A percentile compares a stretch with the other conserved stretches of the same genome.
Evolutionary conservation across 2,329 filamentous ascomycete species (phyloP).

Genomic region (Aspergillus sergii): DNA sequence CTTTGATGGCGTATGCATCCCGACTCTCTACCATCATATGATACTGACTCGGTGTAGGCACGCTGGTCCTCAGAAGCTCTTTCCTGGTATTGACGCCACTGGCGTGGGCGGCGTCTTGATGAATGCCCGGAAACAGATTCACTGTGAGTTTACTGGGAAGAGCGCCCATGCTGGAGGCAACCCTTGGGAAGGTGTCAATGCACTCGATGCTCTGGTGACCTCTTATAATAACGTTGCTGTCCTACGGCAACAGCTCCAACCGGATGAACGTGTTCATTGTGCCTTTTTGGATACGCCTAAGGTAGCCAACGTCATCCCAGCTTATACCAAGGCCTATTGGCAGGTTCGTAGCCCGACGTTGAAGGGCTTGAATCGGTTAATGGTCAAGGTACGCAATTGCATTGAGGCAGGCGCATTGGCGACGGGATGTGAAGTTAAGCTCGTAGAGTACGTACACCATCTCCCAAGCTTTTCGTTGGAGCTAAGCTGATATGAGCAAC

Average conservation of each 20-base stretch:
- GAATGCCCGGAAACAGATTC: slow-evolving; percentile 39
- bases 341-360: slow-evolving; percentile 50
- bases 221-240: slow-evolving; percentile 51
- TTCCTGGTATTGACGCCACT: slow-evolving; percentile 20
- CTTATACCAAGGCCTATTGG: slow-evolving; percentile 49
- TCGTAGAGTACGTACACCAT: slow-evolving; percentile 30
- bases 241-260: slow-evolving; percentile 59
- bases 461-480: too few species aligned
- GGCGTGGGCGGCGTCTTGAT: slow-evolving; percentile 32
- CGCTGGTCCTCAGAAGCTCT: slow-evolving; percentile 29
- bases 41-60: slow-evolving; percentile 22
- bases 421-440: slow-evolving; percentile 36
- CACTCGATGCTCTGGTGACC: slow-evolving; percentile 58
- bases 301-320: slow-evolving; percentile 61
- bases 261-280: slow-evolving; percentile 56
- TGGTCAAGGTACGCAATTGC: slow-evolving; percentile 34
- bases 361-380: slow-evolving; percentile 39
- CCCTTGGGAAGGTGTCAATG: slow-evolving; percentile 64
- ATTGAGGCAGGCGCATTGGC: slow-evolving; percentile 40
- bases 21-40: background rate
- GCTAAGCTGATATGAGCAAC: background rate
- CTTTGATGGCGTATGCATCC: slow-evolving; percentile 45
- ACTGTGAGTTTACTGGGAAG: slow-evolving; percentile 51
- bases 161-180: slow-evolving; percentile 59
- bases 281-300: slow-evolving; percentile 58